Percentiles rank a stretch among this genome's conserved stretches.
phyloP scores from a whole-genome alignment of 1,284 basidiomycete species.

The Ceratobasidium sp. region DNA sequence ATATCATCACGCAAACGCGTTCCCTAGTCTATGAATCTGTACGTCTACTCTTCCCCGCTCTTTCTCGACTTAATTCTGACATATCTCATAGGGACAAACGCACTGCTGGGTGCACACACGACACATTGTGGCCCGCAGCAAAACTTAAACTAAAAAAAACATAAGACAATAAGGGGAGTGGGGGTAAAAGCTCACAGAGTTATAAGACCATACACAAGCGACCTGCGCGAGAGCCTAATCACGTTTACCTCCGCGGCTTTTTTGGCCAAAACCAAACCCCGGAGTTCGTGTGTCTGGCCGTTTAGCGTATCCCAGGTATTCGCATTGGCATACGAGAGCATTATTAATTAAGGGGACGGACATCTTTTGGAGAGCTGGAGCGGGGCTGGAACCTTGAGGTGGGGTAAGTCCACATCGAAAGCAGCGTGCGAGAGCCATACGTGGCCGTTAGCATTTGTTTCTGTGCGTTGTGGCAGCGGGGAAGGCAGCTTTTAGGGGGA shows the following conservation, averaged over 20 bases:
- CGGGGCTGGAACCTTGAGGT: conserved; percentile 33
- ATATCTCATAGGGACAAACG: not conserved
- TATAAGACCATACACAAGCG: conserved; percentile 46
- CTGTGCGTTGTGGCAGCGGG: conserved; percentile 38
- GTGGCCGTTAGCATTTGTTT: conserved; percentile 31
- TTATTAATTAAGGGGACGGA: conserved; percentile 3
- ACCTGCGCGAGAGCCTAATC: conserved; percentile 40
- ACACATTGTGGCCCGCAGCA: conserved; percentile 3
- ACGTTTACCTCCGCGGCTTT: not conserved
- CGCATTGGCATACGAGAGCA: conserved; percentile 43
- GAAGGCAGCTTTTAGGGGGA: conserved; percentile 8
- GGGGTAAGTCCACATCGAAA: conserved; percentile 40
- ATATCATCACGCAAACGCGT: not conserved
- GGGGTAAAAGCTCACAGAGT: conserved; percentile 29
- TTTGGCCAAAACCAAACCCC: not conserved
- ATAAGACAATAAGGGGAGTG: not conserved
- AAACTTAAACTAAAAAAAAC: conserved; percentile 10
- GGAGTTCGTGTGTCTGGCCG: conserved; percentile 14
- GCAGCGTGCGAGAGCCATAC: conserved; percentile 37
- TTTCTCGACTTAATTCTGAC: not conserved
- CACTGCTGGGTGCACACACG: not conserved
- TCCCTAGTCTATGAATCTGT: not conserved
- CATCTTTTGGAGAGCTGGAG: conserved; percentile 20
- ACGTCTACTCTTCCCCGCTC: not conserved
- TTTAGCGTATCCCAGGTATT: conserved; percentile 16